Base-by-base conservation (phyloP, 2,329 filamentous ascomycete genomes). In the Ophiostoma himal-ulmi region DNA sequence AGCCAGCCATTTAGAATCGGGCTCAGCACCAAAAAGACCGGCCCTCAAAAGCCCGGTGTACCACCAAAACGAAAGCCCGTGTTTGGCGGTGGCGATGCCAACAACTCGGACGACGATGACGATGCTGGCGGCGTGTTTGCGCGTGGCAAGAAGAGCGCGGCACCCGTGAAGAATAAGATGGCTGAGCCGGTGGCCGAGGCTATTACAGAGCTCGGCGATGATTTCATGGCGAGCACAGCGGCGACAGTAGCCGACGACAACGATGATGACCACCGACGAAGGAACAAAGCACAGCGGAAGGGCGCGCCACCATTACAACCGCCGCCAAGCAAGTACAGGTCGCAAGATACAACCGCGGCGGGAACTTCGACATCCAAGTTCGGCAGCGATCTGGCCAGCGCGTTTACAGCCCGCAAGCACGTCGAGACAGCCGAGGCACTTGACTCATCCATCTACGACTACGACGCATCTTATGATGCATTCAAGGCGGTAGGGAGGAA, bases 371-470 rank as follows among this genome's bases (percentile, higher is more conserved):
- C 79, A 70, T 80, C 80, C 68, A 81, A 84, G 76, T 89, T 87
- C 74, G 85, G 85, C 48, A 89, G 85, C 48, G 90, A 93, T 76
- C 83, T 92, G 1, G 91, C 91, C 3, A 86, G 87, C 75, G 81
- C 86, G 1, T 82, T 89, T 41, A 82, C 87, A 39, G 87, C 90
- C 36, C 85, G 86, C 69, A 88, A 86, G 75, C 84, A 90, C 74
- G 85, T 87, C 52, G 83, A 88, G 73, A 86, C 87, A 20, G 91
- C 91, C 1, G 83, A 88, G 72, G 84, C 87, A 71, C 77, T 90
- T 10, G 92, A 95, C 75, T 82, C 91, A 1, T 89, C 87, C 67
- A 89, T 95, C 74, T 95, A 94, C 82, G 92, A 95, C 80, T 96
- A 95, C 81, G 92, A 96, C 78, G 86, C 85, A 1, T 91, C 92